Evolutionary conservation across 768 basidiomycete species (phyloP).

Genomic region (Suillus lakei): DNA sequence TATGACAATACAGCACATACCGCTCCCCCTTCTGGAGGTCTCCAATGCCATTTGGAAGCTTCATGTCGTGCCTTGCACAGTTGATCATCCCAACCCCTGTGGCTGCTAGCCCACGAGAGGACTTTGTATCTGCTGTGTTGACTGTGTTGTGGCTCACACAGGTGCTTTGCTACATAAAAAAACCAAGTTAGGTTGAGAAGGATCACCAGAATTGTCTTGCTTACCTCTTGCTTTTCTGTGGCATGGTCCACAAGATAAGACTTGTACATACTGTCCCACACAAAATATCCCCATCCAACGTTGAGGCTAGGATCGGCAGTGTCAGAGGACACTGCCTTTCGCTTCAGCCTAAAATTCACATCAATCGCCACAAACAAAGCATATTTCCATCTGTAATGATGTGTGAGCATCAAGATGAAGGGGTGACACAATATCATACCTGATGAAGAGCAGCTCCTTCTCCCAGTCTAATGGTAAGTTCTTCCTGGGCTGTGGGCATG

Average conservation of each 20-base stretch:
- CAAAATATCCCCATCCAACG: slow-evolving; percentile 31
- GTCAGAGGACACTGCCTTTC: slow-evolving; percentile 26
- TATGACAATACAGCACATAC: background rate
- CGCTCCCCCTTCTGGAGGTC: slow-evolving; percentile 1
- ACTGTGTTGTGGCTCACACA: slow-evolving; percentile 16
- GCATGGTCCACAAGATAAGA: slow-evolving; percentile 20
- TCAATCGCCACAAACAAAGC: slow-evolving; percentile 32
- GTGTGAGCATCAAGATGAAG: background rate
- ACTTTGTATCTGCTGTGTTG: background rate
- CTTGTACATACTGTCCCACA: slow-evolving; percentile 24
- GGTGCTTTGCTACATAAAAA: slow-evolving; percentile 21
- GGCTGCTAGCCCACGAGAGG: background rate
- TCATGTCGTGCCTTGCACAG: slow-evolving; percentile 11
- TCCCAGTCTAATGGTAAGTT: slow-evolving; percentile 20
- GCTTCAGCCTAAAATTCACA: slow-evolving; percentile 38
- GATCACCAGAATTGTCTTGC: background rate
- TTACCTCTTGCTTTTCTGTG: slow-evolving; percentile 7
- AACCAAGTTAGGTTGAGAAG: too few species aligned
- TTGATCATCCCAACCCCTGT: slow-evolving; percentile 6
- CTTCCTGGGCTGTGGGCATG: slow-evolving; percentile 29
- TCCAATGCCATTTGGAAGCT: background rate
- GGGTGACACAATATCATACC: background rate
- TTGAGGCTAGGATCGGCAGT: slow-evolving; percentile 33
- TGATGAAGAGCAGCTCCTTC: background rate
- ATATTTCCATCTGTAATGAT: slow-evolving; percentile 30